phyloP scores from a whole-genome alignment of 148 eudicot genomes.

The Rhododendron henanense region DNA sequence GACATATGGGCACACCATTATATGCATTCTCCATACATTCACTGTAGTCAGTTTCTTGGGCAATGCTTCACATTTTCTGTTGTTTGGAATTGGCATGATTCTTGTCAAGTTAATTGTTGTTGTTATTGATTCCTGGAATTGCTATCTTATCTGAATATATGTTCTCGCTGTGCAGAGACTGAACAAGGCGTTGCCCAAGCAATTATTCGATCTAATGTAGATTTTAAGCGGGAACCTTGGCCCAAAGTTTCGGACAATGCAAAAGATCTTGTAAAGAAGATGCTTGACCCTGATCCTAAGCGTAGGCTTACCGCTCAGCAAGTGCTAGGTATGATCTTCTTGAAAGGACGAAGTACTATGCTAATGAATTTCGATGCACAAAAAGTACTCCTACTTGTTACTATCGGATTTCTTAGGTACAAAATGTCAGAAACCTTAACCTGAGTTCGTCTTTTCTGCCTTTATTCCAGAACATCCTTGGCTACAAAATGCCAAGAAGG shows the following conservation, averaged over 20 bases:
- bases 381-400: background rate
- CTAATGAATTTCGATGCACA: background rate
- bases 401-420: background rate
- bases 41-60: too few species aligned
- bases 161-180: slow-evolving; percentile 48
- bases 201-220: slow-evolving; percentile 45
- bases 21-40: too few species aligned
- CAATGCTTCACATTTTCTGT: background rate
- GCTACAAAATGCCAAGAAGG: slow-evolving; percentile 31
- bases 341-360: background rate
- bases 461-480: slow-evolving; percentile 33
- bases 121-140: background rate
- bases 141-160: background rate
- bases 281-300: slow-evolving; percentile 55
- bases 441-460: background rate
- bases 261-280: slow-evolving; percentile 54
- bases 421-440: background rate
- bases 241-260: slow-evolving; percentile 58
- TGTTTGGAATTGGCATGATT: too few species aligned
- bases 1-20: background rate
- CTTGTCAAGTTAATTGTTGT: background rate
- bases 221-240: slow-evolving; percentile 61
- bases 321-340: slow-evolving; percentile 33
- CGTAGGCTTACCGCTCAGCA: slow-evolving; percentile 48
- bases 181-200: slow-evolving; percentile 67